Conservation (phyloP, 768 basidiomycete species). For the Psilocybe subaeruginosa region DNA sequence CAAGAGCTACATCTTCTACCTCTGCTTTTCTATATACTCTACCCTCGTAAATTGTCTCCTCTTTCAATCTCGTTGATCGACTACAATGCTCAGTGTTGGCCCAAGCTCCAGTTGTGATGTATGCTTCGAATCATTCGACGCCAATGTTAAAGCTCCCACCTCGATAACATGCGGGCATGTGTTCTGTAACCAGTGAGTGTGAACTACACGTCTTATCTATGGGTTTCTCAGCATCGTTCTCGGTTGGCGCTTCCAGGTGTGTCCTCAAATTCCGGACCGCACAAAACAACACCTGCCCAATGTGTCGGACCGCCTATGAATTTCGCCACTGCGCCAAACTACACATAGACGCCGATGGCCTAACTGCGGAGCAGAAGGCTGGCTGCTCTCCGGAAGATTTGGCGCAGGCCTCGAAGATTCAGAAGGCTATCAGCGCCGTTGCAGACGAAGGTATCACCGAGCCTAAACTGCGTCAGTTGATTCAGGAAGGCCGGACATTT, state of each 20-base stretch:
- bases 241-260: slow-evolving; percentile 46
- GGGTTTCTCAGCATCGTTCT: slow-evolving; percentile 7
- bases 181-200: slow-evolving; percentile 55
- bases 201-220: slow-evolving; percentile 1
- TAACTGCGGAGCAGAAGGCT: slow-evolving; percentile 16
- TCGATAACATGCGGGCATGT: slow-evolving; percentile 74
- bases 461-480: slow-evolving; percentile 48
- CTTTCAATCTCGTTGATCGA: slow-evolving; percentile 33
- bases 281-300: slow-evolving; percentile 45
- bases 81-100: slow-evolving; percentile 65
- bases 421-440: slow-evolving; percentile 54
- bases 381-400: slow-evolving; percentile 34
- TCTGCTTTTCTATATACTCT: slow-evolving; percentile 20
- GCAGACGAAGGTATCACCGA: slow-evolving; percentile 60
- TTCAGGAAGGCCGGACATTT: slow-evolving; percentile 53
- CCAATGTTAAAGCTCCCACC: slow-evolving; percentile 57
- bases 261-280: slow-evolving; percentile 46
- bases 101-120: slow-evolving; percentile 74
- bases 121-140: slow-evolving; percentile 67
- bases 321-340: slow-evolving; percentile 51
- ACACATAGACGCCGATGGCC: slow-evolving; percentile 57
- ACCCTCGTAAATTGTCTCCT: slow-evolving; percentile 26
- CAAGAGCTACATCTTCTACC: slow-evolving; percentile 12
- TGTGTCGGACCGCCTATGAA: slow-evolving; percentile 63
- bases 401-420: slow-evolving; percentile 52